A percentile compares a stretch with the other conserved stretches of the same genome.
phyloP scores from a whole-genome alignment of 2,329 filamentous ascomycete species.

The Phialophora macrospora region DNA sequence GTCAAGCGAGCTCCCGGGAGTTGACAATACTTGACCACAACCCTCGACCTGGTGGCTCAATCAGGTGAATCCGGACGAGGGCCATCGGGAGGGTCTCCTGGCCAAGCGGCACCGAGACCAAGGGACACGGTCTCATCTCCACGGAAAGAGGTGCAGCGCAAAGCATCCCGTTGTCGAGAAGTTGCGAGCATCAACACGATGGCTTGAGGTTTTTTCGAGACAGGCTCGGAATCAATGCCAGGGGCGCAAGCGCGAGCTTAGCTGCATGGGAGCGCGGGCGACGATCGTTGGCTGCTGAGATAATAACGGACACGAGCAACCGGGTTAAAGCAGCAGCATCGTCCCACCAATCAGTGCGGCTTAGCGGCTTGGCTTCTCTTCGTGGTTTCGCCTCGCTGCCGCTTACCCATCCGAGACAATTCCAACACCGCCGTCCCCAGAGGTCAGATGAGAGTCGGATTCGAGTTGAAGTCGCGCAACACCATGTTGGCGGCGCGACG shows the following conservation, averaged over 20 bases:
- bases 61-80: not conserved
- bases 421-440: not conserved
- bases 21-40: not conserved
- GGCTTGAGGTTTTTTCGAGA: not conserved
- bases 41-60: not conserved
- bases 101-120: not conserved
- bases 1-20: not conserved
- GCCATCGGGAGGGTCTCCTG: not conserved
- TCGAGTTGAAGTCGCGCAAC: not conserved
- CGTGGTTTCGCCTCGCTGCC: not conserved
- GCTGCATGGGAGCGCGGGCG: not conserved
- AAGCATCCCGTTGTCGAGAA: not conserved
- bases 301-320: not conserved
- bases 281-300: not conserved
- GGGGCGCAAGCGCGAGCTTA: not conserved
- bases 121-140: not conserved
- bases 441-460: not conserved
- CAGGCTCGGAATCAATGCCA: not conserved
- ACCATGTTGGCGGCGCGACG: not conserved
- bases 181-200: not conserved
- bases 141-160: not conserved
- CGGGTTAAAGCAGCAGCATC: not conserved
- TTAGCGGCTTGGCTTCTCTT: not conserved
- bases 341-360: not conserved
- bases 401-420: constrained; percentile 1